A percentile compares a stretch with the other conserved stretches of the same genome.
phyloP scores from a whole-genome alignment of 1,139 yeast genomes.

The Saccharomyces hybrid region DNA sequence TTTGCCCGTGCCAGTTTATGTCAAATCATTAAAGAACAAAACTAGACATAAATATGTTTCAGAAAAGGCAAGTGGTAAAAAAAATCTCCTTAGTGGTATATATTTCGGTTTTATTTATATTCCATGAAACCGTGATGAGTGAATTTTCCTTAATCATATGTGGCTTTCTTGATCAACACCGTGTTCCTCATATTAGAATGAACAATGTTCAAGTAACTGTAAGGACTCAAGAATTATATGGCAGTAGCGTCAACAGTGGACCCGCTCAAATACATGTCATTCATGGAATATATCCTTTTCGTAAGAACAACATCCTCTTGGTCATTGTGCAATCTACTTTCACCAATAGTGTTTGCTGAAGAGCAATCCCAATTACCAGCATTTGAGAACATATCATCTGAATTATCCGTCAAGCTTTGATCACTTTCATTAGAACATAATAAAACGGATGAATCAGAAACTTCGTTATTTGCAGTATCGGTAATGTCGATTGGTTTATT shows the following conservation, averaged over 20 bases:
- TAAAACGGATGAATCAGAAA: conserved; percentile 2
- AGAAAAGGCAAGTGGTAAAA: no score
- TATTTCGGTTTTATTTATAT: no score
- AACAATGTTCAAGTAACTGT: no score
- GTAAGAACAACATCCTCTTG: not conserved
- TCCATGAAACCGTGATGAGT: no score
- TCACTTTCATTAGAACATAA: conserved; percentile 1
- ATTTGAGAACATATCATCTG: not conserved
- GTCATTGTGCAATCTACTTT: not conserved
- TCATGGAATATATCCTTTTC: not conserved
- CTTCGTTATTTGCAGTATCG: not conserved
- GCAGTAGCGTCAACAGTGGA: not conserved
- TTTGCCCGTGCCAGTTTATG: no score
- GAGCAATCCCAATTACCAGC: conserved; percentile 1
- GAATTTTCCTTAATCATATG: no score
- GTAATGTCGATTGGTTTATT: not conserved
- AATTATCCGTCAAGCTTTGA: not conserved
- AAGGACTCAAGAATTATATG: not conserved
- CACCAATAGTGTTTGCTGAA: conserved; percentile 2
- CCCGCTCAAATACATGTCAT: not conserved
- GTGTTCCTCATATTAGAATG: not conserved
- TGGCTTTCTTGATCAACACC: no score
- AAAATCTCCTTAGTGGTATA: no score
- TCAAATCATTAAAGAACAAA: no score
- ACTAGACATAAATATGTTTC: no score